Evolutionary conservation across 306 rosid genomes (phyloP), one percentile per base, ranked within the genome.

Genomic region (Pterocarpus macrocarpus): DNA sequence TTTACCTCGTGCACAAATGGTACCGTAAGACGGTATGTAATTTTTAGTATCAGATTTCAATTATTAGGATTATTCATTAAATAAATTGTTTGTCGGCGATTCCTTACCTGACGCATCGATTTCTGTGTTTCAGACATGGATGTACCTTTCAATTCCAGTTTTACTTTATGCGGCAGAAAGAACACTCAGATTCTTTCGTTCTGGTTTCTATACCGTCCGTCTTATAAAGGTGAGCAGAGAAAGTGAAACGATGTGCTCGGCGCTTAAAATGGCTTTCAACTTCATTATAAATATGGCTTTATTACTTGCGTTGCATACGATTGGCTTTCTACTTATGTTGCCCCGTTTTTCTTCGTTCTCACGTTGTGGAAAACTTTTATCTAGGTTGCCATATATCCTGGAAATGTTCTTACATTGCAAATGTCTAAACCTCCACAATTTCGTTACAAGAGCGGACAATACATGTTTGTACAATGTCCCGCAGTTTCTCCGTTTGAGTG

Each of bases 401-500:
- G 99, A 80, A 93, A 96, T 78, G 98, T 96, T 68, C 92, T 96
- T 85, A 88, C 98, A 2, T 73, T 96, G 90, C 97, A 96, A 88
- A 96, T 96, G 99, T 94, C 97, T 11, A 96, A 94, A 90, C 97
- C 99, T 71, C 89, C 92, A 50, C 98, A 88, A 79, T 96, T 96
- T 77, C 92, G 87, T 15, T 88, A 96, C 94, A 96, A 90, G 84
- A 96, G 99, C 49, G 99, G 98, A 76, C 98, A 93, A 80, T 96
- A 96, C 92, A 96, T 96, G 99, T 96, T 93, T 90, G 99, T 96
- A 56, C 99, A 96, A 80, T 96, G 99, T 82, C 94, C 99, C n/a
- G 95, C 94, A 3, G 92, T 96, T 85, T 94, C 99, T 81, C 97
- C 98, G 2, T 93, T 92, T 89, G 99, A 96, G 86, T 96, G 99